Evolutionary conservation across 169 alveolate species (phyloP).

Genomic region (Plasmodium yoelii): DNA sequence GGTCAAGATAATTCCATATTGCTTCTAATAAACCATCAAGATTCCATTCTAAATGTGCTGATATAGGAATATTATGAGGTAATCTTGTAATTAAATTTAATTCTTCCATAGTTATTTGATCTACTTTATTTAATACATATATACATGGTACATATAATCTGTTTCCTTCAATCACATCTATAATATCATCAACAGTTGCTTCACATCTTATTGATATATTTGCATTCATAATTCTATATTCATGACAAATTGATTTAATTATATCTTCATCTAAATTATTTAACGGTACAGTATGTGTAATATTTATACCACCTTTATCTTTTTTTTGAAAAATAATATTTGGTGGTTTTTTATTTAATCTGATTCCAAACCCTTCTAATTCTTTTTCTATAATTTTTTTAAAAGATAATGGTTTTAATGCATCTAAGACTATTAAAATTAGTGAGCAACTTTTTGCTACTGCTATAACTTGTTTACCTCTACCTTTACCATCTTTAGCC

Average conservation of each 20-base stretch:
- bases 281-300: conserved; percentile 86
- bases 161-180: conserved; percentile 98
- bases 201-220: conserved; percentile 94
- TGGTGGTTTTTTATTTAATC: conserved; percentile 96
- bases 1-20: conserved; percentile 97
- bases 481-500: conserved; percentile 99
- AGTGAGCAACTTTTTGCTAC: conserved; percentile 97
- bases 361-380: conserved; percentile 97
- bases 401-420: conserved; percentile 94
- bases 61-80: conserved; percentile 97
- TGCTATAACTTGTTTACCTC: conserved; percentile 98
- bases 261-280: conserved; percentile 85
- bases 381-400: conserved; percentile 94
- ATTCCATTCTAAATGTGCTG: conserved; percentile 95
- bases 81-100: conserved; percentile 93
- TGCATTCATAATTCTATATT: conserved; percentile 96
- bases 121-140: conserved; percentile 95
- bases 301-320: conserved; percentile 87
- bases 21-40: conserved; percentile 96
- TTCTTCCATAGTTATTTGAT: conserved; percentile 91
- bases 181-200: conserved; percentile 97
- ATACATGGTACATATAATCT: conserved; percentile 95
- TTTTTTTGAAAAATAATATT: conserved; percentile 85
- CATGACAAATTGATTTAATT: conserved; percentile 89
- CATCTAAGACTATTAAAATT: conserved; percentile 95